These are phyloP conservation scores for Suhomyces maxii DNA, from an alignment of 1,139 yeast genomes.

Conservation along the genomic window DNA sequence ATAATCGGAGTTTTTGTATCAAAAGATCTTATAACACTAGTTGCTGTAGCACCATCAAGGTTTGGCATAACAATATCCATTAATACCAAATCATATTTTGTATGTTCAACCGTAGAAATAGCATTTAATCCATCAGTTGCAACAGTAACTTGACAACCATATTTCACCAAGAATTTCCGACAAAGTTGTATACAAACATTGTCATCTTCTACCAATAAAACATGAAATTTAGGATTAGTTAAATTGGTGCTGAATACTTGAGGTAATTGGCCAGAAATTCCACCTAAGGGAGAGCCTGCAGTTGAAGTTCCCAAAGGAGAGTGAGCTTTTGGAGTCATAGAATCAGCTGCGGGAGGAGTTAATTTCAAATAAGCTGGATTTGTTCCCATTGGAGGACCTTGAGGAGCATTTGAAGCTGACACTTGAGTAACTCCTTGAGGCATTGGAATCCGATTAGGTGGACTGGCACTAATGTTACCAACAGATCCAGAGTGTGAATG, in stretches of 20 bases:
- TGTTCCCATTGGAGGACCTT: neutral
- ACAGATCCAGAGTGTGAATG: constrained; percentile 11
- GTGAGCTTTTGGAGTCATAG: constrained; percentile 13
- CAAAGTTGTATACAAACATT: constrained; percentile 78
- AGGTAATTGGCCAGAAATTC: constrained; percentile 8
- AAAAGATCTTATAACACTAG: constrained; percentile 79
- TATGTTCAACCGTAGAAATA: constrained; percentile 73
- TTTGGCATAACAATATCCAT: constrained; percentile 97
- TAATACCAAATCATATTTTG: constrained; percentile 76
- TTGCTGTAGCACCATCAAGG: constrained; percentile 91
- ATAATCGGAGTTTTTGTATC: constrained; percentile 85
- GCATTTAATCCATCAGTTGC: constrained; percentile 93
- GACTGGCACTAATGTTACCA: constrained; percentile 12
- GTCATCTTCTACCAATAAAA: constrained; percentile 83
- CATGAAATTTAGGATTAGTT: constrained; percentile 58
- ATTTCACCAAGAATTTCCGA: constrained; percentile 74
- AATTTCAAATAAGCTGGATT: constrained; percentile 4
- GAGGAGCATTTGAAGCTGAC: constrained; percentile 5
- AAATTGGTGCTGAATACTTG: constrained; percentile 29
- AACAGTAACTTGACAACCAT: constrained; percentile 90
- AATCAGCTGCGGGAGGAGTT: constrained; percentile 16
- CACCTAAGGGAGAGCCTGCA: constrained; percentile 13
- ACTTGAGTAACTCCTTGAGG: constrained; percentile 1
- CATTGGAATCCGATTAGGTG: constrained; percentile 12
- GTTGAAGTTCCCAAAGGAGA: constrained; percentile 13